Evolutionary conservation across 139 green algal species (phyloP).

Genomic region (Coccomyxa sp.): DNA sequence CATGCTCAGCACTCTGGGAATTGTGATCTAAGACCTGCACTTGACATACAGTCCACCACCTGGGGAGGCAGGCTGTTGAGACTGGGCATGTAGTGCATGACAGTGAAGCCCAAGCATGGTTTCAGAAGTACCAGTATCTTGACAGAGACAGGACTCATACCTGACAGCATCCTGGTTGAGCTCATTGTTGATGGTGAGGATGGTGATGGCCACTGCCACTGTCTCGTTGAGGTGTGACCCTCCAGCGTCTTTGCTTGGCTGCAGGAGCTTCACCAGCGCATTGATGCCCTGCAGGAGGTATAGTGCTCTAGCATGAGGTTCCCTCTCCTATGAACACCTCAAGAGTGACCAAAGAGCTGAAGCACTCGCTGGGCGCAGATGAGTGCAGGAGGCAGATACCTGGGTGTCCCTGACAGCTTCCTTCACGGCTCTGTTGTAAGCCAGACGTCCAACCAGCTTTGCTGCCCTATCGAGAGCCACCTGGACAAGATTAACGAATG

Average conservation of each 20-base stretch:
- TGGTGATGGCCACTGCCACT: conserved; percentile 1
- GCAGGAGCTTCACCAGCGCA: conserved; percentile 13
- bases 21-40: too few relatives aligned
- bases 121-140: too few relatives aligned
- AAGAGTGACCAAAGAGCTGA: too few relatives aligned
- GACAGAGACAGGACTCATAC: too few relatives aligned
- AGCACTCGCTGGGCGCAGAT: background rate
- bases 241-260: background rate
- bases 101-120: too few relatives aligned
- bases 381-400: background rate
- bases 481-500: background rate
- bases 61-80: too few relatives aligned
- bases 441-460: background rate
- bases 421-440: background rate
- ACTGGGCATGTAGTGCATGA: too few relatives aligned
- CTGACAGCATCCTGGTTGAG: conserved; percentile 28
- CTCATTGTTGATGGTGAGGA: conserved; percentile 21
- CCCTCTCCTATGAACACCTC: too few relatives aligned
- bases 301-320: too few relatives aligned
- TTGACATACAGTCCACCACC: too few relatives aligned
- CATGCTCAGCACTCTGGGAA: too few relatives aligned
- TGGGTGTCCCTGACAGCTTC: background rate
- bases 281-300: conserved; percentile 10
- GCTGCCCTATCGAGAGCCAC: background rate
- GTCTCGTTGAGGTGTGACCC: background rate